Evolutionary conservation across 495 filamentous ascomycete species (phyloP).

Genomic region (Aspergillus asperescens): DNA sequence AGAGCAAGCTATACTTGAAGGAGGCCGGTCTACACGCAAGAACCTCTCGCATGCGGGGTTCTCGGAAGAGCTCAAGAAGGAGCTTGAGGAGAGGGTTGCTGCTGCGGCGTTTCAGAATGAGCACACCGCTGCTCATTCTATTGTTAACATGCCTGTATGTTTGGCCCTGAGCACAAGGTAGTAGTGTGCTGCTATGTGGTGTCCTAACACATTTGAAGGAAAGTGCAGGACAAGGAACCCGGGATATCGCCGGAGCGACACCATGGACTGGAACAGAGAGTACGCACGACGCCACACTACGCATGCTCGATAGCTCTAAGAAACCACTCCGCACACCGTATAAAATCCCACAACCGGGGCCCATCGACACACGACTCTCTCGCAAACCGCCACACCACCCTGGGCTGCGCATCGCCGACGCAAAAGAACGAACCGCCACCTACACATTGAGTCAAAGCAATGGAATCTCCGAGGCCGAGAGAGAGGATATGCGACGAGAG

Average conservation of each 20-base stretch:
- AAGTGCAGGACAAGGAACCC: conserved; percentile 65
- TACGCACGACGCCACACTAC: conserved; percentile 66
- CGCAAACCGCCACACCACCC: conserved; percentile 38
- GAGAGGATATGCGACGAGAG: conserved; percentile 59
- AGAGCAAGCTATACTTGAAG: conserved; percentile 68
- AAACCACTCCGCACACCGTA: conserved; percentile 56
- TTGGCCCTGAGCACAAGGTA: not conserved
- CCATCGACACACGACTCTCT: conserved; percentile 57
- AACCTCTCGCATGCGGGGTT: conserved; percentile 84
- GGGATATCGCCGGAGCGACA: conserved; percentile 62
- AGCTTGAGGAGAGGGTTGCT: conserved; percentile 68
- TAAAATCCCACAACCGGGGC: conserved; percentile 47
- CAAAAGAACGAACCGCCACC: conserved; percentile 68
- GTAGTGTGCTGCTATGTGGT: conserved; percentile 6
- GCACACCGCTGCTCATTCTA: conserved; percentile 62
- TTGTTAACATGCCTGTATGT: conserved; percentile 57
- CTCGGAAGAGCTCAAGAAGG: conserved; percentile 72
- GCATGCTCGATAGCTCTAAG: conserved; percentile 79
- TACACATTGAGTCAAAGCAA: conserved; percentile 61
- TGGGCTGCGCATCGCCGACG: conserved; percentile 64
- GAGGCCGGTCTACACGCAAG: conserved; percentile 62
- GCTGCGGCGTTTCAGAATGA: conserved; percentile 64
- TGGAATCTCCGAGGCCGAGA: conserved; percentile 62
- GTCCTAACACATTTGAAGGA: conserved; percentile 28
- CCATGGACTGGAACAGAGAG: conserved; percentile 78